Percentiles rank a stretch among this genome's conserved stretches.
Conservation (phyloP, 169 alveolate genomes). For the Plasmodium adleri region DNA sequence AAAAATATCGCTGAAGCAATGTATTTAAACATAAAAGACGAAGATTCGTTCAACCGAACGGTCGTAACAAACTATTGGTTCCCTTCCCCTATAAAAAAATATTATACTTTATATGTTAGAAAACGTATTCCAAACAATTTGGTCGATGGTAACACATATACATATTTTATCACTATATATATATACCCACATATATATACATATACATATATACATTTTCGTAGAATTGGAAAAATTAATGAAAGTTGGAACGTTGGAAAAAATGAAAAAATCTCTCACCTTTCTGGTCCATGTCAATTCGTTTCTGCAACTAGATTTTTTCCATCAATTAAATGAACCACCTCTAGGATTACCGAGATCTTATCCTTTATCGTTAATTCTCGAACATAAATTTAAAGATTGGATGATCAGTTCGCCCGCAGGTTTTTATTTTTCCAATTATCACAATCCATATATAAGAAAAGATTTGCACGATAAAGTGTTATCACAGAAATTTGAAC, state of each 20-base stretch:
- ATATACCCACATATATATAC: neutral
- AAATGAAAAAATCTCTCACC: conserved; percentile 24
- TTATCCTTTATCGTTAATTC: conserved; percentile 23
- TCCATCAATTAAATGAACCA: conserved; percentile 49
- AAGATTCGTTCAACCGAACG: conserved; percentile 15
- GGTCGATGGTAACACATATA: conserved; percentile 26
- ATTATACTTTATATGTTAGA: conserved; percentile 41
- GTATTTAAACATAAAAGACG: conserved; percentile 39
- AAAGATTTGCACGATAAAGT: no score
- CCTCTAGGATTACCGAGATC: neutral
- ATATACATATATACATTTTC: neutral
- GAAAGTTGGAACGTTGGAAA: conserved; percentile 14
- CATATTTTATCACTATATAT: neutral
- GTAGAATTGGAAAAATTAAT: conserved; percentile 38
- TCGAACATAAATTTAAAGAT: conserved; percentile 18
- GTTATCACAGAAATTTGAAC: no score
- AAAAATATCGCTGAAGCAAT: conserved; percentile 35
- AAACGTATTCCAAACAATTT: conserved; percentile 6
- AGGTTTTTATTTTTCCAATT: no score
- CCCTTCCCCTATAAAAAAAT: conserved; percentile 42
- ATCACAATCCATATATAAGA: no score
- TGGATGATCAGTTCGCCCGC: conserved; percentile 1
- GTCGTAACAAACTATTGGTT: conserved; percentile 36
- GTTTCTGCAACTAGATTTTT: conserved; percentile 57
- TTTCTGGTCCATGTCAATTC: conserved; percentile 53